A percentile compares a stretch with the other conserved stretches of the same genome.
phyloP scores from a whole-genome alignment of 805 yeast species.

The Monosporozyma aerobia region DNA sequence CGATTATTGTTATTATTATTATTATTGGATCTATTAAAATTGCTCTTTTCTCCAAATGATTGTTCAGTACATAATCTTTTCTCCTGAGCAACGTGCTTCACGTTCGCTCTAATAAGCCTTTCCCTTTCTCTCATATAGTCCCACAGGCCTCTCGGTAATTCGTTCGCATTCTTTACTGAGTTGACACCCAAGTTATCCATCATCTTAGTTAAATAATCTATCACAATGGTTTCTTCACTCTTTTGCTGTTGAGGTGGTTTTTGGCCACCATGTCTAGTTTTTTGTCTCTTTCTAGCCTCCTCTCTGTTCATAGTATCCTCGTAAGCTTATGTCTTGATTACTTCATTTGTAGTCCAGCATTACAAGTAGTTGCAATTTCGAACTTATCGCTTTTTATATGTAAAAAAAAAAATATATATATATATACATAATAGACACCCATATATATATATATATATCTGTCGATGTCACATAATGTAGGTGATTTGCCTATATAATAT shows the following conservation, averaged over 20 bases:
- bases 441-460: too few relatives aligned
- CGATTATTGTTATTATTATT: conserved; percentile 5
- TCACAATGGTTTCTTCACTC: not conserved
- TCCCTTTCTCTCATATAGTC: not conserved
- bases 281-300: not conserved
- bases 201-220: not conserved
- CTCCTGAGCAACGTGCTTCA: not conserved
- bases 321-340: not conserved
- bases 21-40: not conserved
- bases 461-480: too few relatives aligned
- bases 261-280: not conserved
- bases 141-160: not conserved
- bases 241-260: not conserved
- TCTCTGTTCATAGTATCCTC: not conserved
- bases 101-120: not conserved
- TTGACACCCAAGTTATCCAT: not conserved
- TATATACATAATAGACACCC: not conserved
- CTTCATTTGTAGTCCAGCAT: not conserved
- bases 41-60: not conserved
- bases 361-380: conserved; percentile 1
- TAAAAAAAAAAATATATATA: too few relatives aligned
- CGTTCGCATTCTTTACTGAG: not conserved
- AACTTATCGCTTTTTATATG: not conserved
- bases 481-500: too few relatives aligned
- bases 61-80: conserved; percentile 1